Conservation (phyloP, 2,329 filamentous ascomycete genomes). For the Ascochyta rabiei region DNA sequence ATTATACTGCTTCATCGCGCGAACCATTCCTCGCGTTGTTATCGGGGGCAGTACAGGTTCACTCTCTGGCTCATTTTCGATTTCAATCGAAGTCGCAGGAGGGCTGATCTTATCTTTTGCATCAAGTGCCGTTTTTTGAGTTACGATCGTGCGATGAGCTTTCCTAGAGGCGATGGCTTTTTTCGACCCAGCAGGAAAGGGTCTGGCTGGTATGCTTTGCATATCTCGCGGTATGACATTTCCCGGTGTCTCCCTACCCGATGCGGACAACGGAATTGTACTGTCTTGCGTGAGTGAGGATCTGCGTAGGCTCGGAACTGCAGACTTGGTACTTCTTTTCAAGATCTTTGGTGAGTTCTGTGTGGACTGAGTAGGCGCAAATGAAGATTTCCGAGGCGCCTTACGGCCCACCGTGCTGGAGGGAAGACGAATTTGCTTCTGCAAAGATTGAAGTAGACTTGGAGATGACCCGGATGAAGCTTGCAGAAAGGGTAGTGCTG, state of each 20-base stretch:
- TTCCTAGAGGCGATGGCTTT: neutral
- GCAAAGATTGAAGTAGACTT: neutral
- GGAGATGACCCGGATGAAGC: too few species aligned
- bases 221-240: neutral
- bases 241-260: neutral
- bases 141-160: neutral
- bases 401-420: slow-evolving; percentile 1
- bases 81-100: neutral
- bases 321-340: neutral
- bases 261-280: neutral
- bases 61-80: neutral
- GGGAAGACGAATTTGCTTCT: slow-evolving; percentile 9
- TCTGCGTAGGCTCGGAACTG: neutral
- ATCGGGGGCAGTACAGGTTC: neutral
- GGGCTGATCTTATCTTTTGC: neutral
- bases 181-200: neutral
- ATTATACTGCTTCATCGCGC: too few species aligned
- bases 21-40: neutral
- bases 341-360: neutral
- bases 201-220: neutral
- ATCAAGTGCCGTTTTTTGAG: neutral
- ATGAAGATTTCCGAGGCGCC: neutral
- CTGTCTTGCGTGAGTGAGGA: neutral
- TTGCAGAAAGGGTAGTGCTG: neutral
- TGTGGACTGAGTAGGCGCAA: neutral